Evolutionary conservation across 495 filamentous ascomycete genomes (phyloP).

Genomic region (Penicillium herquei): DNA sequence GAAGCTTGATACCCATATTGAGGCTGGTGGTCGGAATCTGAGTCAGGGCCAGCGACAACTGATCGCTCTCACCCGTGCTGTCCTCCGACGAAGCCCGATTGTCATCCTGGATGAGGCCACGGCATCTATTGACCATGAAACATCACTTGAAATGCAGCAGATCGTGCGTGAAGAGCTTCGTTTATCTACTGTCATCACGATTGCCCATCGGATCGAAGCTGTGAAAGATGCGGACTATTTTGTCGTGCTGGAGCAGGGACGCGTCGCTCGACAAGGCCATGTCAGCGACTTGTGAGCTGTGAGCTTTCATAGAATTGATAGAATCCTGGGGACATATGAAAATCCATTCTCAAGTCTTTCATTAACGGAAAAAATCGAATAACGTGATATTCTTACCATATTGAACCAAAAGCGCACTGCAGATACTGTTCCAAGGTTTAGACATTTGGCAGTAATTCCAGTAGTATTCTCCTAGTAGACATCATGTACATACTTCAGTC

Average conservation of each 20-base stretch:
- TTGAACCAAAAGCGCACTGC: too few species aligned
- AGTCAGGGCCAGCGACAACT: slow-evolving; percentile 63
- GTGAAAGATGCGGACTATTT: slow-evolving; percentile 75
- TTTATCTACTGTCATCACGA: slow-evolving; percentile 79
- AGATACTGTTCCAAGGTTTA: too few species aligned
- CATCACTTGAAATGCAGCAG: slow-evolving; percentile 73
- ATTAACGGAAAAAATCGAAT: too few species aligned
- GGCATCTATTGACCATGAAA: slow-evolving; percentile 79
- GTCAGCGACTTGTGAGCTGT: slow-evolving; percentile 11
- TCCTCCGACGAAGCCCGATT: slow-evolving; percentile 57
- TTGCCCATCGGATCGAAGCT: slow-evolving; percentile 80
- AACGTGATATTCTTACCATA: too few species aligned
- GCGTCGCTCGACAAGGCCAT: slow-evolving; percentile 40
- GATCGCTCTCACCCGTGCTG: slow-evolving; percentile 57
- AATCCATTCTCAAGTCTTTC: too few species aligned
- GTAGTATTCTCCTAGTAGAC: too few species aligned
- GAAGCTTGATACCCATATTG: slow-evolving; percentile 53
- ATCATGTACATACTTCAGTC: too few species aligned
- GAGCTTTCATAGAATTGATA: too few species aligned
- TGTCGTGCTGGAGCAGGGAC: slow-evolving; percentile 67
- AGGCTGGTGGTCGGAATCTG: slow-evolving; percentile 57
- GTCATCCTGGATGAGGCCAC: slow-evolving; percentile 78
- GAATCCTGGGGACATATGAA: too few species aligned
- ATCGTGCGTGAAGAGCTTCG: slow-evolving; percentile 71
- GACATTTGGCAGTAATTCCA: too few species aligned